A percentile compares a stretch with the other conserved stretches of the same genome.
Evolutionary conservation across 2,329 filamentous ascomycete species (phyloP).

Genomic region (Xylaria polymorpha): DNA sequence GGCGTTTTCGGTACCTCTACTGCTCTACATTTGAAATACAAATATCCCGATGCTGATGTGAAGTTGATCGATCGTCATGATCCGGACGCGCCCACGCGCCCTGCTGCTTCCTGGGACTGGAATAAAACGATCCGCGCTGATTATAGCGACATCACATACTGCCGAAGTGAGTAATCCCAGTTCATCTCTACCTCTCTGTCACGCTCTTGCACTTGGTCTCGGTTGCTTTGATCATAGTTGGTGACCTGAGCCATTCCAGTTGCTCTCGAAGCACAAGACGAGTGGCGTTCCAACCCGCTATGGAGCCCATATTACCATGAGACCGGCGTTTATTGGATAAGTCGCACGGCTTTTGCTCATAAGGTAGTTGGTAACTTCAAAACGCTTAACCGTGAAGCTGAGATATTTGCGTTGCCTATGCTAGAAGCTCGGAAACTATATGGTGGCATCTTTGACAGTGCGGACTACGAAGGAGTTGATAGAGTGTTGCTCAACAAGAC

Average conservation of each 20-base stretch:
- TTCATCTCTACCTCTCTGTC: background rate
- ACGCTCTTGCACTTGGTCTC: background rate
- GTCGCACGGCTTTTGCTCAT: slow-evolving; percentile 45
- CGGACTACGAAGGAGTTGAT: slow-evolving; percentile 64
- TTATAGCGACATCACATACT: slow-evolving; percentile 73
- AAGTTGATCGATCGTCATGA: slow-evolving; percentile 69
- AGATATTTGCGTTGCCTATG: slow-evolving; percentile 58
- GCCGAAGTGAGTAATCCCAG: slow-evolving; percentile 51
- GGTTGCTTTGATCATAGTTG: background rate
- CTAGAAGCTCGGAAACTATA: slow-evolving; percentile 61
- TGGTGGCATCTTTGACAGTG: slow-evolving; percentile 63
- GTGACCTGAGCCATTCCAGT: slow-evolving; percentile 48
- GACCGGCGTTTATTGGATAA: slow-evolving; percentile 61
- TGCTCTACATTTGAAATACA: slow-evolving; percentile 69
- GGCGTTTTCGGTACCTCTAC: slow-evolving; percentile 75
- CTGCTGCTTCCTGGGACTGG: slow-evolving; percentile 77
- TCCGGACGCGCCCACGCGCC: slow-evolving; percentile 57
- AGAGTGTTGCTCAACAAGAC: slow-evolving; percentile 65
- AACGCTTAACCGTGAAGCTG: slow-evolving; percentile 45
- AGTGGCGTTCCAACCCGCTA: slow-evolving; percentile 60
- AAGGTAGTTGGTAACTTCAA: slow-evolving; percentile 52
- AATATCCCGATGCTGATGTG: slow-evolving; percentile 61
- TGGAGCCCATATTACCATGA: slow-evolving; percentile 62
- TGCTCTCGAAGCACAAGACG: slow-evolving; percentile 72
- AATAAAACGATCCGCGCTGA: slow-evolving; percentile 79